Evolutionary conservation across 805 yeast genomes (phyloP).

Genomic region (Metschnikowia lunata): DNA sequence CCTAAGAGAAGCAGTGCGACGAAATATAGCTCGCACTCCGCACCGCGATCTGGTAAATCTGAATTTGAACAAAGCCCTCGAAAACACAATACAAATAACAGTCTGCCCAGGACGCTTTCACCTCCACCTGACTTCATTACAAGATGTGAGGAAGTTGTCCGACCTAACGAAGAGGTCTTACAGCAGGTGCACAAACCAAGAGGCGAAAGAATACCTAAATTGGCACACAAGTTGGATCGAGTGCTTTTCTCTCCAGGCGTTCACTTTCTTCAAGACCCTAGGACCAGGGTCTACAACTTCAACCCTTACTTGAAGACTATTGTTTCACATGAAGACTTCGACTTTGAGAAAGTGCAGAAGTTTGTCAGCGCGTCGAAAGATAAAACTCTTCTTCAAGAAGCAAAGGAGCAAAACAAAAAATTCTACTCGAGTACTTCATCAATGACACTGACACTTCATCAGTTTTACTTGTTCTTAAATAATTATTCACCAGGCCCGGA

Average conservation of each 20-base stretch:
- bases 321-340: slow-evolving; percentile 59
- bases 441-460: slow-evolving; percentile 71
- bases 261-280: slow-evolving; percentile 71
- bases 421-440: slow-evolving; percentile 85
- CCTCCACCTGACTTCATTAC: background rate
- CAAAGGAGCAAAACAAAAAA: slow-evolving; percentile 31
- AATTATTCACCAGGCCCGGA: slow-evolving; percentile 23
- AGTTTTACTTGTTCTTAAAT: slow-evolving; percentile 67
- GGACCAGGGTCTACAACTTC: slow-evolving; percentile 72
- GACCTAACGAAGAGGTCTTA: slow-evolving; percentile 5
- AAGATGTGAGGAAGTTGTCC: background rate
- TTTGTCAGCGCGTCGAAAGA: slow-evolving; percentile 73
- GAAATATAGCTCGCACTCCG: too few species aligned
- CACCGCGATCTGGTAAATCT: too few species aligned
- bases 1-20: too few species aligned
- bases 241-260: slow-evolving; percentile 79
- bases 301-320: slow-evolving; percentile 55
- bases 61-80: too few species aligned
- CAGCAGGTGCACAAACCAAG: slow-evolving; percentile 20
- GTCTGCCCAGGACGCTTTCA: too few species aligned
- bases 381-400: slow-evolving; percentile 43
- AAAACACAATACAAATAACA: too few species aligned
- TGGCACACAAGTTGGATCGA: slow-evolving; percentile 64
- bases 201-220: slow-evolving; percentile 42
- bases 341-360: slow-evolving; percentile 50